Conservation (phyloP, 805 yeast species). For the Ogataea sp. region DNA sequence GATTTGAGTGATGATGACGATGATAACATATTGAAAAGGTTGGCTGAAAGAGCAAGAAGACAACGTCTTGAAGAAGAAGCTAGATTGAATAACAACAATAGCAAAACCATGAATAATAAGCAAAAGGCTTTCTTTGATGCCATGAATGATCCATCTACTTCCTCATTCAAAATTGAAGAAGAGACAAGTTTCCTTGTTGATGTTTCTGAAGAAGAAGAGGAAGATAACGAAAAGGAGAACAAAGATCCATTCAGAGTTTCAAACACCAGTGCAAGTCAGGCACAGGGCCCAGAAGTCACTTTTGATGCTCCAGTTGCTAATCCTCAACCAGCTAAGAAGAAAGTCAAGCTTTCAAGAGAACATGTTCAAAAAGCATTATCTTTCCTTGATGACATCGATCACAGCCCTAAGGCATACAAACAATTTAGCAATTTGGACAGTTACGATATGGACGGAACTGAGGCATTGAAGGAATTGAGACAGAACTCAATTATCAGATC, state of each 20-base stretch:
- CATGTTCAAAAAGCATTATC: conserved; percentile 19
- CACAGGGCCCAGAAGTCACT: conserved; percentile 10
- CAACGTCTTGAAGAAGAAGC: neutral
- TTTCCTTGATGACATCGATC: conserved; percentile 18
- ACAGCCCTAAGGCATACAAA: neutral
- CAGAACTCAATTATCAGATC: conserved; percentile 8
- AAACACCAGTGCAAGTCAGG: conserved; percentile 18
- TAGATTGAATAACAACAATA: neutral
- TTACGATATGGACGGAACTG: conserved; percentile 25
- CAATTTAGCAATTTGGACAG: conserved; percentile 18
- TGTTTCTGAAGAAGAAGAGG: conserved; percentile 19
- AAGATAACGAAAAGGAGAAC: conserved; percentile 11
- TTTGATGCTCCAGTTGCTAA: conserved; percentile 7
- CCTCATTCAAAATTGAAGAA: conserved; percentile 1
- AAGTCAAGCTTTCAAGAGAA: conserved; percentile 24
- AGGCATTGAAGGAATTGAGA: conserved; percentile 26
- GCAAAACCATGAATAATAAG: conserved; percentile 23
- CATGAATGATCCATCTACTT: conserved; percentile 18
- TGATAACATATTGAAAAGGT: conserved; percentile 34
- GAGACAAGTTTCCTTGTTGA: no score
- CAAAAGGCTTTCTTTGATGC: conserved; percentile 63
- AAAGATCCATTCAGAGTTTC: conserved; percentile 13
- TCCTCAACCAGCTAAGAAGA: conserved; percentile 14
- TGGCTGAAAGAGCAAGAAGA: conserved; percentile 16
- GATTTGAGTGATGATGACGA: conserved; percentile 76